Base-by-base conservation (phyloP, 2,329 filamentous ascomycete genomes). In the Scorias spongiosa region DNA sequence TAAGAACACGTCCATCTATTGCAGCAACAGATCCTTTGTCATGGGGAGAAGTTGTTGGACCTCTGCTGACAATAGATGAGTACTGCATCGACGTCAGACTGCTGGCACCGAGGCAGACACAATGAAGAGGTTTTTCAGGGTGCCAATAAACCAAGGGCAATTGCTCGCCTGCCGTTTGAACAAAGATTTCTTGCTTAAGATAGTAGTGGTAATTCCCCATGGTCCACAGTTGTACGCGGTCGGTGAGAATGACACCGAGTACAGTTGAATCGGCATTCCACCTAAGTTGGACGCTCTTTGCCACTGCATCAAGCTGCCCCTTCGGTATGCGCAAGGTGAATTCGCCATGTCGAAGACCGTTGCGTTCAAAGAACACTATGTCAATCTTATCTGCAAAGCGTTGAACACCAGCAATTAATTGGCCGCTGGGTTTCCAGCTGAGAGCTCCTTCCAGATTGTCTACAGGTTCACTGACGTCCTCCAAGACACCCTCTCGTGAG, bases 181-280 rank as follows among this genome's bases (percentile, higher is more conserved):
- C 15, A 53, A 55, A 64, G 6, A 95, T 70, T 58, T 95, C 87
- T 60, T 94, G 87, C 66, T 98, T 98, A 12, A 98, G 70, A 61
- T 96, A 96, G 76, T 91, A 98, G 59, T 96, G 85, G 54, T 98
- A 98, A 61, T 98, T 98, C 15, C 86, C 84, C 73, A 82, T 94
- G 1, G 87, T 94, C 91, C 91, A 98, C 1, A 98, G 68, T 58
- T 98, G 91, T n/a, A 91, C 67, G 44, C 77, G 74, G 50, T 87
- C 76, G 29, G 69, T 68, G 52, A 88, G 76, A 1, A 76, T 70
- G n/a, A 95, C 80, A 5, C 89, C 87, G 39, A 98, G 71, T 1
- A 94, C 85, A 1, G 80, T 89, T 0, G 91, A 98, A 59, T 98
- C 89, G 4, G 78, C 73, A 57, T 95, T 98, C 91, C 91, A 98